Evolutionary conservation across 768 basidiomycete genomes (phyloP), one percentile per base, ranked within the genome.

Genomic region (Mycena latifolia): DNA sequence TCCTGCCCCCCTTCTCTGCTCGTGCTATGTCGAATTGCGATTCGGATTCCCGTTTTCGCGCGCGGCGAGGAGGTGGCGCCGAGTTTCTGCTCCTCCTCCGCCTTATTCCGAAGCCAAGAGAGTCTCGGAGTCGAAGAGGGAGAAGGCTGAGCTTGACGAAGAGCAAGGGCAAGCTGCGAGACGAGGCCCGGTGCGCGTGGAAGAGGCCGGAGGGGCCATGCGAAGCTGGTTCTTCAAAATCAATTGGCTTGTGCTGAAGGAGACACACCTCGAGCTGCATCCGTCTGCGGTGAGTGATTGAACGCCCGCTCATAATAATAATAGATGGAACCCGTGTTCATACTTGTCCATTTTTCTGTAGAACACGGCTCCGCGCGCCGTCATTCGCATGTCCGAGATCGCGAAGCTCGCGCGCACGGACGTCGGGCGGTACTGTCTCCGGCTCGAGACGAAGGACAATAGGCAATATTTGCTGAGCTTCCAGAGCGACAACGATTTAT

Each of bases 201-300:
- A 48, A 20, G 51, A 59, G 5, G 22, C 6, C 20, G 43, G 45
- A 28, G 7, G 37, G 15, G 11, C 5, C 39, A 45, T 31, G 2
- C 45, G 48, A 55, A 54, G 25, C 57, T 60, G 64, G 57, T 24
- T 20, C 51, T 58, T 46, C 51, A 46, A 31, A 4, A 18, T 31
- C 11, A 47, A 55, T 15, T 60, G 64, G 64, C 51, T 65, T 5
- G 58, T 54, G 27, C 54, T 60, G 57, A 55, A 41, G 11, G 57
- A 65, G 1, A 29, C 18, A 6, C 27, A 54, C 43, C 27, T 65
- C 43, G 25, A 41, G 3, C 52, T 65, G n/a, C 53, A 60, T 33
- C 12, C 12, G 0, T 60, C 33, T n/a, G 52, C 41, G 28, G 64
- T 35, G 5, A 29, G 64, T 48, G 9, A 5, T n/a, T n/a, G n/a